Evolutionary conservation across 768 basidiomycete species (phyloP).

Genomic region (Mrakia frigida): DNA sequence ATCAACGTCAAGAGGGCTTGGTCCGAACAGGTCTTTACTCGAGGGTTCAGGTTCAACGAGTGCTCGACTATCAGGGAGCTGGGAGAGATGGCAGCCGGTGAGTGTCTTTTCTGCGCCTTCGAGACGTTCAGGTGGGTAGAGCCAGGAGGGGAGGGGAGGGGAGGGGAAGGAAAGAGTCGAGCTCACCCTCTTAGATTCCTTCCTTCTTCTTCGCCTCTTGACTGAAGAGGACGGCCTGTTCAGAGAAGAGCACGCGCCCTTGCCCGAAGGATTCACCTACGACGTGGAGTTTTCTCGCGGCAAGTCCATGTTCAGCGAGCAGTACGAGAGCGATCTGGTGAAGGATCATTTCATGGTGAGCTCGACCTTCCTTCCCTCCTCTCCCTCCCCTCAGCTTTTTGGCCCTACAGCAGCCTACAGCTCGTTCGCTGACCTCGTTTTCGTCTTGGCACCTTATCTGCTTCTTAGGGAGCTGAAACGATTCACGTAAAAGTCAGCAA

Average conservation of each 20-base stretch:
- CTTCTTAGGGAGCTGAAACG: not conserved
- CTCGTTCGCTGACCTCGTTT: not conserved
- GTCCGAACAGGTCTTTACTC: not conserved
- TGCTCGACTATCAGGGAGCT: not conserved
- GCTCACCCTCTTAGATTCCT: too few relatives aligned
- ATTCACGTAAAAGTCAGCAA: not conserved
- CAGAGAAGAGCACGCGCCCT: not conserved
- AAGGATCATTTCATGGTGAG: not conserved
- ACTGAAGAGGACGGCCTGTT: not conserved
- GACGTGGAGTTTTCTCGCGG: not conserved
- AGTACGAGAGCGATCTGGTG: not conserved
- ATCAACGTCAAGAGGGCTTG: not conserved
- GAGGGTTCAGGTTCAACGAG: not conserved
- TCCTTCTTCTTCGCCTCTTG: not conserved
- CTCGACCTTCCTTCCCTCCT: not conserved
- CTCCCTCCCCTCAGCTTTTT: not conserved
- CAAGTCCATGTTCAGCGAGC: not conserved
- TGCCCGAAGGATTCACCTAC: not conserved
- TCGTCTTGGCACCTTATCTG: too few relatives aligned
- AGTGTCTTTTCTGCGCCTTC: not conserved
- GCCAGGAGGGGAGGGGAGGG: not conserved
- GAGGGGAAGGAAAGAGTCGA: not conserved
- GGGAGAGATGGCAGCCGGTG: not conserved
- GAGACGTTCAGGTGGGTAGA: not conserved
- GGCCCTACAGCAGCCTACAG: too few relatives aligned